Percentiles rank a stretch among this genome's conserved stretches.
These are phyloP conservation scores for Mortierella sp. DNA, from an alignment of 371 early-diverging fungal species.

Conservation along the genomic window DNA sequence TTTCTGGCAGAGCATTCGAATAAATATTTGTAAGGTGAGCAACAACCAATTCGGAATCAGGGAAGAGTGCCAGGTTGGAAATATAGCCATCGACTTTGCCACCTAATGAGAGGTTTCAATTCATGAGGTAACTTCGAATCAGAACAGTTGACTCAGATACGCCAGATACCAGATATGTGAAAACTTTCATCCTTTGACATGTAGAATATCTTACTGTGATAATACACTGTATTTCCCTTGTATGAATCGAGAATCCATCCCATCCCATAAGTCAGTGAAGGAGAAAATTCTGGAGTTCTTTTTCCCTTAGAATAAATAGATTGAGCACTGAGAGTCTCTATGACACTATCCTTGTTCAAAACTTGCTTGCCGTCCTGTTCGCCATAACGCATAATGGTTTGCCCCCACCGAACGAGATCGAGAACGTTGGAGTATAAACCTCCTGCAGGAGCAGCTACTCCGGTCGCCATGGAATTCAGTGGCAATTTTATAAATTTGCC, in stretches of 20 bases:
- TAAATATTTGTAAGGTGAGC: constrained; percentile 16
- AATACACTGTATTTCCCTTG: constrained; percentile 13
- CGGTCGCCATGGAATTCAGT: not conserved
- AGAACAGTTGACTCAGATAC: too few species aligned
- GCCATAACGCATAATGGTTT: not conserved
- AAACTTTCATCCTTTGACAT: too few species aligned
- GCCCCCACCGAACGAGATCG: not conserved
- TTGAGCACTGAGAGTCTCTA: not conserved
- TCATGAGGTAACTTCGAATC: too few species aligned
- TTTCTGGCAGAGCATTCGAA: constrained; percentile 5
- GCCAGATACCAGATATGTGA: too few species aligned
- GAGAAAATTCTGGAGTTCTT: constrained; percentile 11
- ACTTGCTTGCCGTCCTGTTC: not conserved
- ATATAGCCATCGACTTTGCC: constrained; percentile 14
- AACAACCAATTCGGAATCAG: constrained; percentile 27
- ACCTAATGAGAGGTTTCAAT: not conserved
- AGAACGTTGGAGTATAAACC: constrained; percentile 3
- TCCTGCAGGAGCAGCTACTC: not conserved
- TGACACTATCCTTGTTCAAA: not conserved
- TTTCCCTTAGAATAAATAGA: not conserved
- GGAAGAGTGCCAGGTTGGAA: constrained; percentile 23
- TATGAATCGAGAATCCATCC: constrained; percentile 20
- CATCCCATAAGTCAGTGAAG: constrained; percentile 11
- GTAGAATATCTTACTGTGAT: constrained; percentile 10
- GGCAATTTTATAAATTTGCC: not conserved